phyloP scores from a whole-genome alignment of 2,329 filamentous ascomycete genomes.

The Harringtonia aguacate region DNA sequence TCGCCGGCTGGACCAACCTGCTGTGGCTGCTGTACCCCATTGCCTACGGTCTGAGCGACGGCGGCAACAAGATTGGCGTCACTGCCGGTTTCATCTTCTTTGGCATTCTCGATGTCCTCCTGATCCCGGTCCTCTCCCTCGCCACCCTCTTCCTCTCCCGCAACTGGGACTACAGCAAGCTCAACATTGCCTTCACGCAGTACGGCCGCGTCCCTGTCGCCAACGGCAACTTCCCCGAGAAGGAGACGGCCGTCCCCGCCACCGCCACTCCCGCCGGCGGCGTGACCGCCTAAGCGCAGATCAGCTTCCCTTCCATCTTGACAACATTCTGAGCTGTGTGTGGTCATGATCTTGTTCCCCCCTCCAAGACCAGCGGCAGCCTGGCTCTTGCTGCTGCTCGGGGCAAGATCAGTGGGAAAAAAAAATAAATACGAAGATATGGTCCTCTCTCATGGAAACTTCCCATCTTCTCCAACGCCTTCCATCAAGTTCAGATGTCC shows the following conservation, averaged over 20 bases:
- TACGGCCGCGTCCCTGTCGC: constrained; percentile 37
- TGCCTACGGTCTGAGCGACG: constrained; percentile 41
- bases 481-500: too few relatives aligned
- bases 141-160: constrained; percentile 32
- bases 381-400: too few relatives aligned
- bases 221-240: constrained; percentile 34
- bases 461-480: too few relatives aligned
- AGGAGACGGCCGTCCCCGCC: constrained; percentile 19
- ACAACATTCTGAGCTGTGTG: too few relatives aligned
- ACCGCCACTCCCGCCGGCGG: constrained; percentile 14
- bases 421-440: too few relatives aligned
- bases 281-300: constrained; percentile 7
- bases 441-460: too few relatives aligned
- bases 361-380: too few relatives aligned
- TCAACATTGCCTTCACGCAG: constrained; percentile 44
- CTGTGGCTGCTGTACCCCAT: constrained; percentile 45
- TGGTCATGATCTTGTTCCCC: too few relatives aligned
- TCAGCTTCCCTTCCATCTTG: too few relatives aligned
- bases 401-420: too few relatives aligned
- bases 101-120: constrained; percentile 39
- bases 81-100: constrained; percentile 38
- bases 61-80: constrained; percentile 37
- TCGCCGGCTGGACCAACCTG: constrained; percentile 37
- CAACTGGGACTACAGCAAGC: constrained; percentile 37
- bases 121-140: constrained; percentile 32